These are phyloP conservation scores for Cryomyces antarcticus DNA, from an alignment of 495 filamentous ascomycete genomes.

Conservation along the genomic window DNA sequence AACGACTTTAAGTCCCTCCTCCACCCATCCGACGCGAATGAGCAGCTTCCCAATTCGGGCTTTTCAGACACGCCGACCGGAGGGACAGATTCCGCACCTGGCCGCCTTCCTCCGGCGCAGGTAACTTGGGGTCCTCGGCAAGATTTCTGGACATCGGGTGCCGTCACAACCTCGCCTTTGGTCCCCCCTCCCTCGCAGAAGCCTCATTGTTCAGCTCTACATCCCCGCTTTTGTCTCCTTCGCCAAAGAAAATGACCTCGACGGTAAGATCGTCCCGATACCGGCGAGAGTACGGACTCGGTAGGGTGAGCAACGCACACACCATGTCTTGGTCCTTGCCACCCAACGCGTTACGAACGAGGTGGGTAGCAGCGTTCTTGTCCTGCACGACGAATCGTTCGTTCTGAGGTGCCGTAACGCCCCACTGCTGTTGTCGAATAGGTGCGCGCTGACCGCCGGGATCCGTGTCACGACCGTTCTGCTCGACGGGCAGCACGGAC, in stretches of 20 bases:
- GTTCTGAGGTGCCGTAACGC: conserved; percentile 40
- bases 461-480: conserved; percentile 17
- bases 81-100: too few species aligned
- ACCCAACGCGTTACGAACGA: conserved; percentile 87
- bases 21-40: too few species aligned
- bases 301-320: conserved; percentile 78
- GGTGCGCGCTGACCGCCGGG: conserved; percentile 38
- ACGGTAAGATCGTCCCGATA: conserved; percentile 95
- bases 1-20: too few species aligned
- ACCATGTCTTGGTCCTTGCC: conserved; percentile 89
- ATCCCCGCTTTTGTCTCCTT: conserved; percentile 48
- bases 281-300: conserved; percentile 70
- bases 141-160: too few species aligned
- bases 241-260: conserved; percentile 95
- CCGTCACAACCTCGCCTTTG: conserved; percentile 37
- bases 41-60: too few species aligned
- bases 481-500: conserved; percentile 33
- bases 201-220: conserved; percentile 74
- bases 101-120: too few species aligned
- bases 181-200: conserved; percentile 34
- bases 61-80: too few species aligned
- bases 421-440: conserved; percentile 62
- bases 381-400: conserved; percentile 85
- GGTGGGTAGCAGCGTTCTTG: conserved; percentile 88
- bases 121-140: too few species aligned